Base-by-base conservation (phyloP, 805 yeast genomes). In the Helenozyma rhizophorensis region DNA sequence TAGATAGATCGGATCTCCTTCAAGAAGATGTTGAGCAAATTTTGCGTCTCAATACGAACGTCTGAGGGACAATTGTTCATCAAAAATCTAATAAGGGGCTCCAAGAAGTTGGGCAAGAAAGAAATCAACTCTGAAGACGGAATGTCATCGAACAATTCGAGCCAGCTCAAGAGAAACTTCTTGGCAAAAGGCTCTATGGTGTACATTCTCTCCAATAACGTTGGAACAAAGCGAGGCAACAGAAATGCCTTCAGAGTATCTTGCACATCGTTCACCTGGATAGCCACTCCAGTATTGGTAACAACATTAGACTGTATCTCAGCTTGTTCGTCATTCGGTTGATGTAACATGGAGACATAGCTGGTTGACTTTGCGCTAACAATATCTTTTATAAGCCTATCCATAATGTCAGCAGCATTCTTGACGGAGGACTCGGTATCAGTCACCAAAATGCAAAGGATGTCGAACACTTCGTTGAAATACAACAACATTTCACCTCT, bases 381-480 rank as follows among this genome's bases (percentile, higher is more conserved):
- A 27, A 93, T 89, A 55, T 93, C 98, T 55, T 93, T 89, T 47
- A 93, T 78, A 39, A 93, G 69, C 21, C 97, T 59, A 57, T 93
- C 97, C 42, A 93, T 72, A 27, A 93, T 72, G 58, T 89, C 96
- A 4, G 97, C 97, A 8, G 96, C 98, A 48, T 88, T 90, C 50
- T 89, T 84, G 19, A 93, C 97, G 23, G 94, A 80, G 26, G 83
- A 77, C 48, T 93, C 97, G 1, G 88, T 74, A 51, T 90, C 97
- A 0, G 96, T 88, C 14, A 90, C 87, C 35, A 89, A 72, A 39
- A 83, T 81, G 54, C 96, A 89, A 33, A 93, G 68, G 13, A 89
- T 93, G 54, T 93, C 97, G 54, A 93, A 93, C 2, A 88, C 82
- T 60, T 93, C 97, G 59, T 90, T 93, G 68, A 93, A 93, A 55